Base-by-base conservation (phyloP, 768 basidiomycete genomes). In the Lanmaoa rubissima region DNA sequence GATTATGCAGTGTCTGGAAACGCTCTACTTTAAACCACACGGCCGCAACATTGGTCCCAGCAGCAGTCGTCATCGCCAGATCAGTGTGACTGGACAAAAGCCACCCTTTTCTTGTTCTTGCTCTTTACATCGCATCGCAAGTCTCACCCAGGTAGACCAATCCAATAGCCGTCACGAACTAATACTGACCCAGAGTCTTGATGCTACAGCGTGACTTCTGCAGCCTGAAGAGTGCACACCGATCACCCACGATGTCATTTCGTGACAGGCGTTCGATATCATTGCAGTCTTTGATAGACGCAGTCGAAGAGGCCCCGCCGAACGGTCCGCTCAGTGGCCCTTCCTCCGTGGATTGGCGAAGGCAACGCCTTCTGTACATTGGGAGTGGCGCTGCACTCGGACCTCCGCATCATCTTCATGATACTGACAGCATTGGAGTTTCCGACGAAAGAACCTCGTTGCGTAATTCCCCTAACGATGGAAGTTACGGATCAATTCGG, bases 401-500 rank as follows among this genome's bases (percentile, higher is more conserved):
- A 13, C 21, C 53, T 46, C 58, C 52, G 24, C 41, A 12, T 50
- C 53, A 43, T 11, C 4, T 19, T 31, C 42, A n/a, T 16, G 54
- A 28, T 6, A 6, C 6, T 28, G 28, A 65, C 17, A 24, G 47
- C 24, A 53, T 57, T 35, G 46, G 36, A 11, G 48, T 46, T 44
- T 44, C 66, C 21, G 62, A 66, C 32, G 81, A 82, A 61, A 55
- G 68, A 1, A 68, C 78, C 13, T 67, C 69, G 10, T 66, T 82
- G 40, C 73, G 69, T 8, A 64, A 67, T 32, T 51, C 65, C 9
- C 55, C 65, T n/a, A 58, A 63, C 47, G 61, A 61, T 1, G 65
- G 69, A 2, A 78, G 76, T 16, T 91, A 91, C 63, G 89, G 89
- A 16, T 81, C 89, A 4, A 58, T 81, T n/a, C 66, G 57, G 11